Evolutionary conservation across 176 grass and related monocot species (phyloP).

Genomic region (Carex myosuroides): DNA sequence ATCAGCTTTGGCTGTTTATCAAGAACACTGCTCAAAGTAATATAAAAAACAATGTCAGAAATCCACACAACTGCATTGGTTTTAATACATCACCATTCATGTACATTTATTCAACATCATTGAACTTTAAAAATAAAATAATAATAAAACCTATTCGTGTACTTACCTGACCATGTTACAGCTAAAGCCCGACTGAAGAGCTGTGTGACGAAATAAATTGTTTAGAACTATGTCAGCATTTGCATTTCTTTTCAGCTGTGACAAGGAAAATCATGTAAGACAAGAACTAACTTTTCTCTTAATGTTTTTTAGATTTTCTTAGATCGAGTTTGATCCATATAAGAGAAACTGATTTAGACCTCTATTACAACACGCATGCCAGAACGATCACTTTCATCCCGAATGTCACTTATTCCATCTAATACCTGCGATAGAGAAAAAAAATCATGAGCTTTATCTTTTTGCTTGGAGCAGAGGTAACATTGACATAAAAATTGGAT

Average conservation of each 20-base stretch:
- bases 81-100: neutral
- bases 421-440: slow-evolving; percentile 46
- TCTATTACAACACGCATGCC: slow-evolving; percentile 99
- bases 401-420: slow-evolving; percentile 95
- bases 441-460: neutral
- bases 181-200: slow-evolving; percentile 96
- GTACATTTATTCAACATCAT: neutral
- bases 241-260: slow-evolving; percentile 75
- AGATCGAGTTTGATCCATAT: neutral
- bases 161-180: slow-evolving; percentile 99
- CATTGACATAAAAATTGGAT: neutral
- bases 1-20: slow-evolving; percentile 88
- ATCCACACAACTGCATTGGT: neutral
- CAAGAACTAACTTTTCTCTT: neutral
- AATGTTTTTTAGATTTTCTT: slow-evolving; percentile 1
- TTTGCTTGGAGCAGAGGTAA: neutral
- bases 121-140: neutral
- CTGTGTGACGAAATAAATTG: slow-evolving; percentile 82
- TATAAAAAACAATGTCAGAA: slow-evolving; percentile 32
- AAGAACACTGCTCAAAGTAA: slow-evolving; percentile 71
- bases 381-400: slow-evolving; percentile 90
- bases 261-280: slow-evolving; percentile 23
- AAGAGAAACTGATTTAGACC: slow-evolving; percentile 39
- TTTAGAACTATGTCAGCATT: slow-evolving; percentile 81
- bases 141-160: neutral